A percentile compares a stretch with the other conserved stretches of the same genome.
Evolutionary conservation across 139 green algal genomes (phyloP).

Genomic region (Axilococcus clingmanii): DNA sequence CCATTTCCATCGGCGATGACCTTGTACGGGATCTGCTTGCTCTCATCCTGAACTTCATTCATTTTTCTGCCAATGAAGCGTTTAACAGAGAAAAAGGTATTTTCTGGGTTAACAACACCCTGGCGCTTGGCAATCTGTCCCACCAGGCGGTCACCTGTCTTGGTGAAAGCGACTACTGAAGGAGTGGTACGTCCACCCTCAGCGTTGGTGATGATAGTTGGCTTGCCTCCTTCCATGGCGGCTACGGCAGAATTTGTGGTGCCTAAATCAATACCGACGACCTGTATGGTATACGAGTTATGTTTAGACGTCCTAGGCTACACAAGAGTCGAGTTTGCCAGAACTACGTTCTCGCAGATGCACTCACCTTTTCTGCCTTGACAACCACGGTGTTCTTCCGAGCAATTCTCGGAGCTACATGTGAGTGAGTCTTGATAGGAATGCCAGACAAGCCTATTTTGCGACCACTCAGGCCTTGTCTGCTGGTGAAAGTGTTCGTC

Average conservation of each 20-base stretch:
- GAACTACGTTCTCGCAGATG: no score
- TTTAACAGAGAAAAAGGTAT: conserved; percentile 99
- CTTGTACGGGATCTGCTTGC: conserved; percentile 78
- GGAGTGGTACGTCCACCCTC: conserved; percentile 94
- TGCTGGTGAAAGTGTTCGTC: no score
- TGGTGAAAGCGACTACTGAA: conserved; percentile 94
- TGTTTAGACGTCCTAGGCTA: background rate
- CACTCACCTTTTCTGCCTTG: conserved; percentile 12
- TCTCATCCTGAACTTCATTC: conserved; percentile 83
- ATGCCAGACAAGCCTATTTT: background rate
- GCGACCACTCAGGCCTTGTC: no score
- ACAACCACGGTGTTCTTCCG: background rate
- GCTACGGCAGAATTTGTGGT: conserved; percentile 87
- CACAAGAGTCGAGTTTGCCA: background rate
- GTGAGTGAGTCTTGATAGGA: background rate
- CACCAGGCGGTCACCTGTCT: conserved; percentile 94
- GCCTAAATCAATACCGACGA: conserved; percentile 54
- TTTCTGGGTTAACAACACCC: conserved; percentile 96
- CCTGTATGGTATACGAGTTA: conserved; percentile 19
- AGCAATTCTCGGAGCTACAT: background rate
- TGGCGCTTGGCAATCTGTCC: conserved; percentile 99
- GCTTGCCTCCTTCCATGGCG: conserved; percentile 86
- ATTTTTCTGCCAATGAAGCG: conserved; percentile 95
- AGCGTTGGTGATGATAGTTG: conserved; percentile 96
- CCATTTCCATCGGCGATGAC: conserved; percentile 67